A percentile compares a stretch with the other conserved stretches of the same genome.
phyloP scores from a whole-genome alignment of 164 flowering plant genomes.

The Santalum album region DNA sequence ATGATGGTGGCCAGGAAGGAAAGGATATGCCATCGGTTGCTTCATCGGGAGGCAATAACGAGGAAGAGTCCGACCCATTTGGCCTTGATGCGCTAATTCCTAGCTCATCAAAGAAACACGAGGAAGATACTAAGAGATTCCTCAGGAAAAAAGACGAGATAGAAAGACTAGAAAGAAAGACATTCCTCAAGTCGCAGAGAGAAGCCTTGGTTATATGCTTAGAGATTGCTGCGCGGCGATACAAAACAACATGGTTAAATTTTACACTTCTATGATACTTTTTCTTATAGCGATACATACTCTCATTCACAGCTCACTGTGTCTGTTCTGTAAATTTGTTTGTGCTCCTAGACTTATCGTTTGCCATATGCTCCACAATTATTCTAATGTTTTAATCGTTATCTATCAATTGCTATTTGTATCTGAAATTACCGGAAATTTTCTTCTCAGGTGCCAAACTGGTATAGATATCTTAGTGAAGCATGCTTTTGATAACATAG shows the following conservation, averaged over 20 bases:
- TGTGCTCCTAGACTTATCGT: background rate
- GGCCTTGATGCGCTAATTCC: constrained; percentile 76
- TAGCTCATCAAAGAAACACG: constrained; percentile 34
- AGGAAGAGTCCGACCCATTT: constrained; percentile 76
- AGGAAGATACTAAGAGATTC: constrained; percentile 37
- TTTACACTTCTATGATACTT: background rate
- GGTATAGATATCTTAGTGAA: constrained; percentile 82
- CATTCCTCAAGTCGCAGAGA: constrained; percentile 59
- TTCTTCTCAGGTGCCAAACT: constrained; percentile 77
- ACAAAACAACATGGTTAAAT: constrained; percentile 66
- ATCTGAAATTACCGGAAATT: background rate
- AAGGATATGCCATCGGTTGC: constrained; percentile 15
- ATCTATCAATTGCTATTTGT: background rate
- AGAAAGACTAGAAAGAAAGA: constrained; percentile 62
- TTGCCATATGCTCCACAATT: too few relatives aligned
- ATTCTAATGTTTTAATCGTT: background rate
- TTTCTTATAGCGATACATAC: too few relatives aligned
- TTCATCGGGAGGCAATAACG: constrained; percentile 16
- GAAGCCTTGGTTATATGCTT: constrained; percentile 72
- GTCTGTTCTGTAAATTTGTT: too few relatives aligned
- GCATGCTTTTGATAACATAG: constrained; percentile 76
- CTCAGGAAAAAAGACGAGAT: constrained; percentile 52
- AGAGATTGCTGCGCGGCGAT: constrained; percentile 82
- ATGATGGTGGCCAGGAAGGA: constrained; percentile 14
- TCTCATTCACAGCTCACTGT: too few relatives aligned